Evolutionary conservation across 768 basidiomycete genomes (phyloP).

Genomic region (Leccinum arenicola): DNA sequence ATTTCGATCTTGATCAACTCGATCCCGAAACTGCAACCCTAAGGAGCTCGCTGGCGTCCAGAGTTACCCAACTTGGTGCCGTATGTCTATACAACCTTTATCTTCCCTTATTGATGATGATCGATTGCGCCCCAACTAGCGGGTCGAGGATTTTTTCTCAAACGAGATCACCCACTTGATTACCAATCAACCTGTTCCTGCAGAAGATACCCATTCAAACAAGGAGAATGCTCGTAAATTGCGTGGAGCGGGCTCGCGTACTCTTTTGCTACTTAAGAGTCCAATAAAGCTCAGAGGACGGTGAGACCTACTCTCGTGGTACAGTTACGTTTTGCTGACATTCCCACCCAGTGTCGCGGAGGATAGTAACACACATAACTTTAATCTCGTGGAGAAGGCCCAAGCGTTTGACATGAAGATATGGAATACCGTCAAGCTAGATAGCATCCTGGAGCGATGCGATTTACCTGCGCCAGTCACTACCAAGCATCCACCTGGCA

Average conservation of each 20-base stretch:
- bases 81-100: conserved; percentile 48
- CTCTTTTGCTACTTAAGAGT: conserved; percentile 47
- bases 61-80: conserved; percentile 68
- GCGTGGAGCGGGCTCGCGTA: conserved; percentile 24
- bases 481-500: conserved; percentile 27
- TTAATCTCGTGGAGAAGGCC: conserved; percentile 64
- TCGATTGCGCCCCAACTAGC: conserved; percentile 42
- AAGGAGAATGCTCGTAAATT: conserved; percentile 63
- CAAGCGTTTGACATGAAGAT: conserved; percentile 76
- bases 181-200: conserved; percentile 50
- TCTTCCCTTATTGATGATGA: conserved; percentile 1
- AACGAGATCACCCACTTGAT: conserved; percentile 85
- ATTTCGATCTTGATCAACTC: conserved; percentile 68
- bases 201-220: conserved; percentile 40
- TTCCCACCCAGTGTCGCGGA: conserved; percentile 26
- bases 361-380: conserved; percentile 32
- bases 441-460: conserved; percentile 71
- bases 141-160: conserved; percentile 86
- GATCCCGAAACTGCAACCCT: conserved; percentile 35
- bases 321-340: neutral
- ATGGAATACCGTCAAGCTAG: conserved; percentile 74
- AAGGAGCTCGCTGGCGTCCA: conserved; percentile 45
- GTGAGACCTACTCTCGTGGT: conserved; percentile 37
- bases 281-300: conserved; percentile 60
- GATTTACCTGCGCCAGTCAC: conserved; percentile 35